These are phyloP conservation scores for Sanghuangporus sanghuang DNA, from an alignment of 1,284 basidiomycete genomes.

Conservation along the genomic window DNA sequence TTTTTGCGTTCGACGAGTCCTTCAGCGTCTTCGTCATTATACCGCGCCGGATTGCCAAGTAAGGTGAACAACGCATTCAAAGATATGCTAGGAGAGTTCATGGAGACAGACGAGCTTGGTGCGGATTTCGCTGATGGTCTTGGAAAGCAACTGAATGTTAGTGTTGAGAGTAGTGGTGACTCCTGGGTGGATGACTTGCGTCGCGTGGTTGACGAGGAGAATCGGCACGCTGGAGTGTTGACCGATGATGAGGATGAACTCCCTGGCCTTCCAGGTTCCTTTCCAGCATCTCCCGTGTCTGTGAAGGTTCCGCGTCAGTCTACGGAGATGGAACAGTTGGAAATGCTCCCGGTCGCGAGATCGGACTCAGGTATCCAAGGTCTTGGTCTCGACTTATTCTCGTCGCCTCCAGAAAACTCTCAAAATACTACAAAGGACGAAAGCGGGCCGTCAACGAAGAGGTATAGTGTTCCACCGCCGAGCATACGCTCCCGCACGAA, in stretches of 20 bases:
- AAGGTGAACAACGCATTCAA: background rate
- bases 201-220: slow-evolving; percentile 6
- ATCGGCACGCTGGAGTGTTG: background rate
- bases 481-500: slow-evolving; percentile 13
- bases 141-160: slow-evolving; percentile 2
- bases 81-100: slow-evolving; percentile 10
- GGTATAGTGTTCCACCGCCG: slow-evolving; percentile 17
- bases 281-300: slow-evolving; percentile 13
- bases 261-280: slow-evolving; percentile 16
- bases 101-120: slow-evolving; percentile 10
- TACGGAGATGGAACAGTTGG: background rate
- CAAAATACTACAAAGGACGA: background rate
- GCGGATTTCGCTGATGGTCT: background rate
- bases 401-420: background rate
- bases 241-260: slow-evolving; percentile 12
- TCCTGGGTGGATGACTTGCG: slow-evolving; percentile 16
- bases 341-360: background rate
- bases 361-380: slow-evolving; percentile 5
- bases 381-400: slow-evolving; percentile 15
- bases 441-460: background rate
- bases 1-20: slow-evolving; percentile 15
- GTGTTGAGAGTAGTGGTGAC: slow-evolving; percentile 1
- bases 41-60: background rate
- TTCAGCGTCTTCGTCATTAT: slow-evolving; percentile 15
- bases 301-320: background rate